phyloP scores from a whole-genome alignment of 2,329 filamentous ascomycete genomes.

The Cercospora zeina region DNA sequence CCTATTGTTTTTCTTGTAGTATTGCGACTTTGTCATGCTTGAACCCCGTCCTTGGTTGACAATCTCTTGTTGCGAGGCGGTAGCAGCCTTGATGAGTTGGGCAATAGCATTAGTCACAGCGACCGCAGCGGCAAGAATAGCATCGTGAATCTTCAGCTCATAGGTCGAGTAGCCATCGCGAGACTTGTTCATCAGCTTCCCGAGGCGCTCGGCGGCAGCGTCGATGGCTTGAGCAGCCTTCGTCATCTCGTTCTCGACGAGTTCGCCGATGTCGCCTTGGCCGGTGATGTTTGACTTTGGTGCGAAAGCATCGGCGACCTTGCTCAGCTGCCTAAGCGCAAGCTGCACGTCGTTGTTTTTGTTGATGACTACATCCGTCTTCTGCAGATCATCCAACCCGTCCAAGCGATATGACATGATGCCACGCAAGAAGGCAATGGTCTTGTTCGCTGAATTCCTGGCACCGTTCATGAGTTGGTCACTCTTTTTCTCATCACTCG shows the following conservation, averaged over 20 bases:
- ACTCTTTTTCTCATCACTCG: slow-evolving; percentile 91
- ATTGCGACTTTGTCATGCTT: slow-evolving; percentile 72
- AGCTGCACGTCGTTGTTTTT: slow-evolving; percentile 96
- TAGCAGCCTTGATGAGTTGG: slow-evolving; percentile 91
- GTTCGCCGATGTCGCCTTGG: slow-evolving; percentile 82
- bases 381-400: slow-evolving; percentile 83
- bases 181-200: slow-evolving; percentile 94
- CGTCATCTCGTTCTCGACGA: slow-evolving; percentile 86
- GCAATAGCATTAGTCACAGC: slow-evolving; percentile 93
- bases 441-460: slow-evolving; percentile 78
- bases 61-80: slow-evolving; percentile 91
- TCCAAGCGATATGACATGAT: slow-evolving; percentile 92
- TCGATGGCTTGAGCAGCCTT: slow-evolving; percentile 96
- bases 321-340: slow-evolving; percentile 89
- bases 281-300: slow-evolving; percentile 82
- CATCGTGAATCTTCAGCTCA: slow-evolving; percentile 93
- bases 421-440: slow-evolving; percentile 91
- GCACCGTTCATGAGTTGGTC: slow-evolving; percentile 82
- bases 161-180: slow-evolving; percentile 93
- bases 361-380: slow-evolving; percentile 96
- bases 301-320: slow-evolving; percentile 86
- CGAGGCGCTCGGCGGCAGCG: slow-evolving; percentile 82
- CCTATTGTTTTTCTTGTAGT: slow-evolving; percentile 99
- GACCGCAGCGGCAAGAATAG: slow-evolving; percentile 87
- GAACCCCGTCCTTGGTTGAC: slow-evolving; percentile 89